Percentiles rank a stretch among this genome's conserved stretches.
phyloP scores from a whole-genome alignment of 1,139 yeast species.

The Debaryomyces fabryi region DNA sequence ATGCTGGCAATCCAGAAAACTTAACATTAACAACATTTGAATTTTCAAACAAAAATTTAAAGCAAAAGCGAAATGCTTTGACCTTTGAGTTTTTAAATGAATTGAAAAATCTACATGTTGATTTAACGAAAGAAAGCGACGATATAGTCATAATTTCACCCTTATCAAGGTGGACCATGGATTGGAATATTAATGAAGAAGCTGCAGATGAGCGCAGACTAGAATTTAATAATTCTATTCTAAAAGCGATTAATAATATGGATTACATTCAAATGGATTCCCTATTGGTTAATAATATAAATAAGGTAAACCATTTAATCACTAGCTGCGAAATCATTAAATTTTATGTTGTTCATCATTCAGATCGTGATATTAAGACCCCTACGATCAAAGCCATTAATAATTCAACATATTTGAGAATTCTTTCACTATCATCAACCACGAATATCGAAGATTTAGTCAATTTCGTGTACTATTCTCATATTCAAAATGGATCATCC shows the following conservation, averaged over 20 bases:
- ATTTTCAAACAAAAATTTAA: conserved; percentile 5
- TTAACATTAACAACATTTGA: neutral
- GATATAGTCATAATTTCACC: conserved; percentile 24
- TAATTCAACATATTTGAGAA: neutral
- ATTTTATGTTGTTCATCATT: conserved; percentile 30
- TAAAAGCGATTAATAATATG: conserved; percentile 32
- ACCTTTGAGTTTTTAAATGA: conserved; percentile 19
- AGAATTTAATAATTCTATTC: conserved; percentile 20
- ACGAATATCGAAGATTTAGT: neutral
- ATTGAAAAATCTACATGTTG: conserved; percentile 9
- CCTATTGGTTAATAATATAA: conserved; percentile 43
- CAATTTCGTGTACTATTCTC: conserved; percentile 24
- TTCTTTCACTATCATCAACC: neutral
- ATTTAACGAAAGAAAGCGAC: conserved; percentile 7
- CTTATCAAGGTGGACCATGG: conserved; percentile 21
- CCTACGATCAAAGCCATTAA: neutral
- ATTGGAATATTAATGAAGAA: conserved; percentile 2
- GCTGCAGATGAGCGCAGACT: neutral
- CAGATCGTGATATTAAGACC: neutral
- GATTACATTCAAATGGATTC: conserved; percentile 22
- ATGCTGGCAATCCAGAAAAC: neutral
- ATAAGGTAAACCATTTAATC: conserved; percentile 53
- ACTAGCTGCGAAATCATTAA: conserved; percentile 47
- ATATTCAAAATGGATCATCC: conserved; percentile 19
- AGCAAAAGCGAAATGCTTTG: conserved; percentile 19